Base-by-base conservation (phyloP, 1,284 basidiomycete genomes). In the Vanrija sp. region DNA sequence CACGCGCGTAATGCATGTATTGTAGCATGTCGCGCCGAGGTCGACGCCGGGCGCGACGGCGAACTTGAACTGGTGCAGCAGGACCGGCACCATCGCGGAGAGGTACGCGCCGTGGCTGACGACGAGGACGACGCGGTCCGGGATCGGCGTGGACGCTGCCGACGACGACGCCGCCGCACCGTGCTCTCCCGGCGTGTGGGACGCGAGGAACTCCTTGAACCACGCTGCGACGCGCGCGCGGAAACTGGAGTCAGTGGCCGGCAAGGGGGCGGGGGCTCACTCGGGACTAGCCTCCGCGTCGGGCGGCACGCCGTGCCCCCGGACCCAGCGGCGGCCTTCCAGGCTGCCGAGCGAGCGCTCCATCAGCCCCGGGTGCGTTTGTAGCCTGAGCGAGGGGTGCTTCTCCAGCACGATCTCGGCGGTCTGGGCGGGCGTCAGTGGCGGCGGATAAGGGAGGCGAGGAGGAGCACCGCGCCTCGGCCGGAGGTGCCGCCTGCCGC, bases 41-140 rank as follows among this genome's bases (percentile, higher is more conserved):
- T 72, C 60, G 16, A 67, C 64, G 1, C 50, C 52, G 0, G 25
- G 40, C n/a, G 40, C 21, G 12, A 54, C 16, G 1, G 28, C 42
- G 47, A 64, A 65, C 21, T 38, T 29, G 16, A 51, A 46, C 4
- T 43, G 25, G n/a, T 39, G 49, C 28, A 65, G 38, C n/a, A 74
- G 53, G 18, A 67, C 49, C 14, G 51, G 47, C 18, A 65, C 52
- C 15, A 74, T 56, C 1, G 59, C 42, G 10, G 52, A 52, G 28
- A 77, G 60, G 54, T 66, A 75, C 12, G 73, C 75, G 34, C 73
- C 73, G 54, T 77, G 75, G 9, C 67, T 68, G 38, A 71, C 60
- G 49, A 71, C 52, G 10, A 75, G 61, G 25, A 75, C 57, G 14
- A 45, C 54, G n/a, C 54, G 55, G 14, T 38, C 55, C 6, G 49